Percentiles rank a stretch among this genome's conserved stretches.
Evolutionary conservation across 495 filamentous ascomycete species (phyloP).

Genomic region (Symbiotaphrina buchneri): DNA sequence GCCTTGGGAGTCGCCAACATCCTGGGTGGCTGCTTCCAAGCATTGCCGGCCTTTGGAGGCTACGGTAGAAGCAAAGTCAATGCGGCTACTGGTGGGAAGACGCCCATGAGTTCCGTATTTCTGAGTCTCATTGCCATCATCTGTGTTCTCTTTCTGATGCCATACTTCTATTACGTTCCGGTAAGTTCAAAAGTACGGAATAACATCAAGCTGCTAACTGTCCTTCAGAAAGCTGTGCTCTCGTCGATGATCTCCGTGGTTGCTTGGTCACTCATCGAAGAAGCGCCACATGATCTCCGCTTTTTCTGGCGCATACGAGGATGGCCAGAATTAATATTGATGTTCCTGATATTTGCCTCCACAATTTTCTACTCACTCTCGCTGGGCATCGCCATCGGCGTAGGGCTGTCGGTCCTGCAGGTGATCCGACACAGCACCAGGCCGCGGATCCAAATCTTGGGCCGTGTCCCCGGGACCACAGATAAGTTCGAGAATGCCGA

Average conservation of each 20-base stretch:
- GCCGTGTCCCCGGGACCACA: conserved; percentile 57
- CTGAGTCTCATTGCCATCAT: conserved; percentile 62
- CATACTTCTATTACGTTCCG: conserved; percentile 86
- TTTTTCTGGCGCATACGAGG: conserved; percentile 81
- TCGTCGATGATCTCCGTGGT: conserved; percentile 91
- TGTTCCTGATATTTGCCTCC: conserved; percentile 69
- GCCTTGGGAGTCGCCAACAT: conserved; percentile 82
- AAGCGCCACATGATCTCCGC: conserved; percentile 70
- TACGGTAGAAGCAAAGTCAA: conserved; percentile 96
- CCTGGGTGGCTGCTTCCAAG: conserved; percentile 74
- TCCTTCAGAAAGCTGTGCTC: conserved; percentile 63
- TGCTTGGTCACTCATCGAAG: conserved; percentile 83
- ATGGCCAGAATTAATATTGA: conserved; percentile 64
- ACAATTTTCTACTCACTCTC: conserved; percentile 87
- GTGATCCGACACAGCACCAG: conserved; percentile 78
- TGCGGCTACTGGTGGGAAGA: conserved; percentile 69
- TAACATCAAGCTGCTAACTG: conserved; percentile 8
- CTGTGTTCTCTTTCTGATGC: conserved; percentile 59
- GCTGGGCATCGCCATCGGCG: conserved; percentile 71
- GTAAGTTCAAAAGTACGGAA: conserved; percentile 24
- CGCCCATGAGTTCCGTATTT: conserved; percentile 77
- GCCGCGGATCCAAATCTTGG: conserved; percentile 91
- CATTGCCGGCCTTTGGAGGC: conserved; percentile 82
- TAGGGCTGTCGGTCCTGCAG: conserved; percentile 69
- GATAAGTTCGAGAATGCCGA: conserved; percentile 79